Percentiles rank a stretch among this genome's conserved stretches.
Evolutionary conservation across 139 green algal species (phyloP).

Genomic region (Mychonastes homosphaera): DNA sequence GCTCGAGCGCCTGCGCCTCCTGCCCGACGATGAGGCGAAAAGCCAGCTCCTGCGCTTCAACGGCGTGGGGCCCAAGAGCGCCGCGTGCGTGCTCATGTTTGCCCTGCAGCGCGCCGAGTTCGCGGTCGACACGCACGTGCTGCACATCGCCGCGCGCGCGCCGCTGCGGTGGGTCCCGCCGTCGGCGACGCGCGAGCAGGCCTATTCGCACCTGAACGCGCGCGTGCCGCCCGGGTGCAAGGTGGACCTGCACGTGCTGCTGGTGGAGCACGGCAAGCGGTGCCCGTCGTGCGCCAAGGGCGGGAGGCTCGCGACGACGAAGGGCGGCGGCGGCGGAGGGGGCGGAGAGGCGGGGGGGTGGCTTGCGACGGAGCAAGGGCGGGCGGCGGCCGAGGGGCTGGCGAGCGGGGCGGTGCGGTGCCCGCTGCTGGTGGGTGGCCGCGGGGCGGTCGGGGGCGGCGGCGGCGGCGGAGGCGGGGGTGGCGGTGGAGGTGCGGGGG

Average conservation of each 20-base stretch:
- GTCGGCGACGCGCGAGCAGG: slow-evolving; percentile 40
- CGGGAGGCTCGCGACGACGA: not conserved
- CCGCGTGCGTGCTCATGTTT: slow-evolving; percentile 63
- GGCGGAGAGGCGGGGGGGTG: too few relatives aligned
- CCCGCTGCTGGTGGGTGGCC: too few relatives aligned
- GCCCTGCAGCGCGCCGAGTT: slow-evolving; percentile 49
- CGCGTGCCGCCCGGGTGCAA: slow-evolving; percentile 42
- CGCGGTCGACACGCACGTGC: slow-evolving; percentile 68
- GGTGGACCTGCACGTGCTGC: slow-evolving; percentile 60
- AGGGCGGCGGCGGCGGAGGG: not conserved
- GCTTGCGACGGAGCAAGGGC: too few relatives aligned
- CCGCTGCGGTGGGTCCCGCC: slow-evolving; percentile 43
- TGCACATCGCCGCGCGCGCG: slow-evolving; percentile 27
- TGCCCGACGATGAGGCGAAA: slow-evolving; percentile 38
- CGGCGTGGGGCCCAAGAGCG: slow-evolving; percentile 61
- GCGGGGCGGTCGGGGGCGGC: too few relatives aligned
- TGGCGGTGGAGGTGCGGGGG: too few relatives aligned
- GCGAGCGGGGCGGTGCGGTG: too few relatives aligned
- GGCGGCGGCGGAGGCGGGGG: too few relatives aligned
- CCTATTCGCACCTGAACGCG: slow-evolving; percentile 63
- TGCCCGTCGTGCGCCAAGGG: slow-evolving; percentile 34
- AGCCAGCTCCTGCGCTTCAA: slow-evolving; percentile 31
- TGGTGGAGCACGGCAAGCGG: slow-evolving; percentile 65
- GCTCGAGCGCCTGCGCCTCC: slow-evolving; percentile 48
- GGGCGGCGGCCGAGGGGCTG: too few relatives aligned